Evolutionary conservation across 805 yeast genomes (phyloP).

Genomic region (Cyberlindnera maritima): DNA sequence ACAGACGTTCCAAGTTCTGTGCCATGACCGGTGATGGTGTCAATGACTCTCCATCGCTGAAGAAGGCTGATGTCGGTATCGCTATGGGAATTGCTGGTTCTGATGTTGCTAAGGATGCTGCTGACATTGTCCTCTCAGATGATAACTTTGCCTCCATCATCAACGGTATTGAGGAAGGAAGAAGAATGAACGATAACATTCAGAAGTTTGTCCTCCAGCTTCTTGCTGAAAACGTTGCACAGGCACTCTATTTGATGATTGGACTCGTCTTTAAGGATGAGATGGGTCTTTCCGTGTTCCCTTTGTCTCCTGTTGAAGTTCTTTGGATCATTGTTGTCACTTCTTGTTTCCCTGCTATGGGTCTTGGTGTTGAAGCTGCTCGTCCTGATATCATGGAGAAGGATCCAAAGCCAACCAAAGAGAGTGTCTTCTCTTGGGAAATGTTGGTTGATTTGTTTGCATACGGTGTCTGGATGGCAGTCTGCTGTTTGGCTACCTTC

Average conservation of each 20-base stretch:
- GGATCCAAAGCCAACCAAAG: conserved; percentile 57
- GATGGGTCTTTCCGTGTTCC: conserved; percentile 71
- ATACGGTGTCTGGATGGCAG: conserved; percentile 75
- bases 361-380: conserved; percentile 68
- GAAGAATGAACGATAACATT: conserved; percentile 75
- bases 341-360: conserved; percentile 83
- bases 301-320: conserved; percentile 76
- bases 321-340: conserved; percentile 78
- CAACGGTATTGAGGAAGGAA: conserved; percentile 76
- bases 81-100: conserved; percentile 83
- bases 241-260: conserved; percentile 63
- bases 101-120: conserved; percentile 83
- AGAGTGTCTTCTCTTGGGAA: conserved; percentile 62
- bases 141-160: conserved; percentile 78
- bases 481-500: conserved; percentile 64
- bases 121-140: conserved; percentile 73
- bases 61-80: conserved; percentile 77
- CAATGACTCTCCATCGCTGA: conserved; percentile 75
- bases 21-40: conserved; percentile 90
- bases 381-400: conserved; percentile 59
- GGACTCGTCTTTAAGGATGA: conserved; percentile 71
- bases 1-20: conserved; percentile 57
- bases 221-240: conserved; percentile 70
- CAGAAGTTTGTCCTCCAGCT: conserved; percentile 76
- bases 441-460: conserved; percentile 64